Evolutionary conservation across 129 eudicot genomes (phyloP), one percentile per base, ranked within the genome.

Genomic region (Helianthus tuberosus): DNA sequence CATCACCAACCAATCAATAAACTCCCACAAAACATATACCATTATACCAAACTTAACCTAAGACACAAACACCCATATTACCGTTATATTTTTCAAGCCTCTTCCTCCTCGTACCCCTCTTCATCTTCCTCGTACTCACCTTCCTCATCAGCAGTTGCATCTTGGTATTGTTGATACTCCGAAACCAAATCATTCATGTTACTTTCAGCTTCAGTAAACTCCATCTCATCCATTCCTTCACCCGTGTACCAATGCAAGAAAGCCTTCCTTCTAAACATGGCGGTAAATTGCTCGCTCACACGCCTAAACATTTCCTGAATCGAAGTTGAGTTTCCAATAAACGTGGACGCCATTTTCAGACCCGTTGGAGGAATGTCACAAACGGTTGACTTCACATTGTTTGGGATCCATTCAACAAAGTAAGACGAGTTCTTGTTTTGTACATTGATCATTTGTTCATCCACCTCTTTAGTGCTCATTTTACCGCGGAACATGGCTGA

Each of bases 221-320:
- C 91, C 96, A 88, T 88, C 76, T 88, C 94, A 11, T 88, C 94
- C 94, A 88, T 88, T 9, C 93, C 93, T 58, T 88, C 93, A 6
- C 94, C 94, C 0, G 94, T 88, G 83, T 88, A 88, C 94, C 94
- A 88, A 57, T 89, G 96, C 91, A 89, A 84, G 84, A 89, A 89
- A 54, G 96, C 96, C 83, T 89, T 89, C 68, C 96, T 81, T 10
- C 96, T 75, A 79, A 89, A 89, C 96, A 89, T 89, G 6, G 88
- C 96, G 0, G 91, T 89, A 72, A 89, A 89, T 73, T 89, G 96
- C 76, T 86, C 92, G 6, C 86, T 77, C 52, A 88, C 94, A 29
- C 94, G 64, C 69, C 93, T 78, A 64, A 88, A 88, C 94, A 88
- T 88, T 73, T 88, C 94, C 69, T 88, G 93, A 36, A 88, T 88